Percentiles rank a stretch among this genome's conserved stretches.
Evolutionary conservation across 352 stramenopile species (phyloP).

Genomic region (Phytophthora lateralis): DNA sequence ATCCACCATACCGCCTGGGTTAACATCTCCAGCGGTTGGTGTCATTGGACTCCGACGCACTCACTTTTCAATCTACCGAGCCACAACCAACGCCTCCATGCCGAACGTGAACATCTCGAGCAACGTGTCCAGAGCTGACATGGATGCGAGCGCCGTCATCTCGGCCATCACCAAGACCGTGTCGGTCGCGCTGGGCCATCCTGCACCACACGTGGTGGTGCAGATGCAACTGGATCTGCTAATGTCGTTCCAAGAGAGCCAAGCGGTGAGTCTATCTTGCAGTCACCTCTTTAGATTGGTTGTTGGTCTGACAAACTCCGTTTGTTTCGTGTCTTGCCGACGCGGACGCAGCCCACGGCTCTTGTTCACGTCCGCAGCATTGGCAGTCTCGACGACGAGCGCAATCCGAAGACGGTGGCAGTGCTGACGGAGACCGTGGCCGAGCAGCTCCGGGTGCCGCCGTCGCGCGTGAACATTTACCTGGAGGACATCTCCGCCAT

Average conservation of each 20-base stretch:
- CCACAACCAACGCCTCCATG: slow-evolving; percentile 8
- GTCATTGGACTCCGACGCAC: too few species aligned
- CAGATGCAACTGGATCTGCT: slow-evolving; percentile 31
- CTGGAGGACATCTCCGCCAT: slow-evolving; percentile 24
- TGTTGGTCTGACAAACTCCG: background rate
- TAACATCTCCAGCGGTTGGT: too few species aligned
- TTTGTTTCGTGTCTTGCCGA: background rate
- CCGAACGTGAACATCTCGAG: slow-evolving; percentile 36
- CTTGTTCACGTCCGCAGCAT: slow-evolving; percentile 35
- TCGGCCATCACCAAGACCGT: slow-evolving; percentile 25
- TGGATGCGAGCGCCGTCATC: slow-evolving; percentile 23
- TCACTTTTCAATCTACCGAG: too few species aligned
- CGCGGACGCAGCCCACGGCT: slow-evolving; percentile 11
- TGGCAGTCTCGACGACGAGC: slow-evolving; percentile 31
- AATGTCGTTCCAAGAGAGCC: slow-evolving; percentile 32
- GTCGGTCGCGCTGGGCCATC: slow-evolving; percentile 20
- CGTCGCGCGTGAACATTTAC: slow-evolving; percentile 35
- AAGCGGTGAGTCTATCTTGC: slow-evolving; percentile 17
- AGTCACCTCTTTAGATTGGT: background rate
- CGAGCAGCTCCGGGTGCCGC: slow-evolving; percentile 28
- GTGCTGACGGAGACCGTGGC: slow-evolving; percentile 26
- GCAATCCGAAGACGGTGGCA: slow-evolving; percentile 31
- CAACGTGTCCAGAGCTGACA: slow-evolving; percentile 23
- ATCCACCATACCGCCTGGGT: too few species aligned
- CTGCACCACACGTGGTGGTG: slow-evolving; percentile 24